Evolutionary conservation across 805 yeast genomes (phyloP).

Genomic region (Brettanomyces naardenensis): DNA sequence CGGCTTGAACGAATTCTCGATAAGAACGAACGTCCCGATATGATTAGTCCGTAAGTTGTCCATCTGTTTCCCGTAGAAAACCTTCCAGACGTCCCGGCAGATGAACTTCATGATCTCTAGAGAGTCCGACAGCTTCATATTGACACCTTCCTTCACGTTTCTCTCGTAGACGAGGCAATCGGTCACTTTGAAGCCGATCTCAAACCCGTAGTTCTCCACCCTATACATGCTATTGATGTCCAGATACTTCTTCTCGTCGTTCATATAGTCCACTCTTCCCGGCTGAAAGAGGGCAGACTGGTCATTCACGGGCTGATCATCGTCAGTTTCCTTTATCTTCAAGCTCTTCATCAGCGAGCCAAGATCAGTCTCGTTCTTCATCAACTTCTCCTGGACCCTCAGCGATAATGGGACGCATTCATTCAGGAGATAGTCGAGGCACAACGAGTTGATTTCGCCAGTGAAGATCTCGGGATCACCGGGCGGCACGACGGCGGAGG

Average conservation of each 20-base stretch:
- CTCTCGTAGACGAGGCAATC: slow-evolving; percentile 23
- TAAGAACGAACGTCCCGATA: slow-evolving; percentile 71
- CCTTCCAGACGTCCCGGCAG: slow-evolving; percentile 87
- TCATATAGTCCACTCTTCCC: slow-evolving; percentile 35
- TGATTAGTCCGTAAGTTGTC: slow-evolving; percentile 92
- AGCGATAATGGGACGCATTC: slow-evolving; percentile 72
- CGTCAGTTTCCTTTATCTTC: slow-evolving; percentile 5
- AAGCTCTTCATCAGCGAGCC: slow-evolving; percentile 11
- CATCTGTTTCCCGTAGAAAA: slow-evolving; percentile 75
- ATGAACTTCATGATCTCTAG: slow-evolving; percentile 85
- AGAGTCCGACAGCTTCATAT: slow-evolving; percentile 42
- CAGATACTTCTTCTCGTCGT: slow-evolving; percentile 25
- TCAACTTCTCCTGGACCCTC: slow-evolving; percentile 46
- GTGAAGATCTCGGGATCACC: slow-evolving; percentile 14
- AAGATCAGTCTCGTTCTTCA: slow-evolving; percentile 14
- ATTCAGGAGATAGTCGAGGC: slow-evolving; percentile 59
- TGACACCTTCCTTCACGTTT: slow-evolving; percentile 10
- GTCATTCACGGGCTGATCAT: neutral
- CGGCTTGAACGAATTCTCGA: slow-evolving; percentile 56
- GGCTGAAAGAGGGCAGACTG: slow-evolving; percentile 12
- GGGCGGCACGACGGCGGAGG: too few species aligned
- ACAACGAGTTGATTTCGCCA: slow-evolving; percentile 43
- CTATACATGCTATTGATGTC: slow-evolving; percentile 49
- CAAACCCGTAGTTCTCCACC: slow-evolving; percentile 64
- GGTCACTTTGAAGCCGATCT: slow-evolving; percentile 26